Conservation (phyloP, 2,329 filamentous ascomycete species). For the Tolypocladium inflatum region DNA sequence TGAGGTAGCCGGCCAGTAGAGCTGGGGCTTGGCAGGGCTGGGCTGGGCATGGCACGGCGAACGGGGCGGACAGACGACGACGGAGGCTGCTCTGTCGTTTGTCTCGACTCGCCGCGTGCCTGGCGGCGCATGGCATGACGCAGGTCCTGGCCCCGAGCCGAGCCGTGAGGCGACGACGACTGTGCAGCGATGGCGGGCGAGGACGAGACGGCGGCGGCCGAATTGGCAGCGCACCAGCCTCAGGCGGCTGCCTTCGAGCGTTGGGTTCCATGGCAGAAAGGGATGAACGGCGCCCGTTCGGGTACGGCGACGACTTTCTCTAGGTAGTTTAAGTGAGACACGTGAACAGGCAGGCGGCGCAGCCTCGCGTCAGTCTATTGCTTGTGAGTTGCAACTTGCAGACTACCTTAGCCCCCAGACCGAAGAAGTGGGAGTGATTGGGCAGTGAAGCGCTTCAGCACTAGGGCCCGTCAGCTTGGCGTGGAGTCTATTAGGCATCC, state of each 20-base stretch:
- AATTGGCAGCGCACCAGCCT: not conserved
- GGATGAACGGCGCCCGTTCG: not conserved
- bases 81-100: not conserved
- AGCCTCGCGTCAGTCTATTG: not conserved
- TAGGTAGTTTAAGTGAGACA: not conserved
- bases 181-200: not conserved
- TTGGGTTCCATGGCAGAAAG: not conserved
- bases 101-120: not conserved
- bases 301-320: not conserved
- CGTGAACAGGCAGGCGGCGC: not conserved
- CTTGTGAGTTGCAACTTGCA: not conserved
- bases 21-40: not conserved
- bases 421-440: not conserved
- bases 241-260: not conserved
- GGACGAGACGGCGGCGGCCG: not conserved
- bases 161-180: not conserved
- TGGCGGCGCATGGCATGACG: not conserved
- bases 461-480: not conserved
- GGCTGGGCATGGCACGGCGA: not conserved
- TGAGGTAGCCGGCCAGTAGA: not conserved
- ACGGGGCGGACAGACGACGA: not conserved
- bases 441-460: not conserved
- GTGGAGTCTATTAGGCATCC: not conserved
- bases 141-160: not conserved
- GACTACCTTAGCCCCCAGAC: not conserved